Percentiles rank a stretch among this genome's conserved stretches.
These are phyloP conservation scores for Crocinoboletus sp. DNA, from an alignment of 1,284 basidiomycete genomes.

Conservation along the genomic window DNA sequence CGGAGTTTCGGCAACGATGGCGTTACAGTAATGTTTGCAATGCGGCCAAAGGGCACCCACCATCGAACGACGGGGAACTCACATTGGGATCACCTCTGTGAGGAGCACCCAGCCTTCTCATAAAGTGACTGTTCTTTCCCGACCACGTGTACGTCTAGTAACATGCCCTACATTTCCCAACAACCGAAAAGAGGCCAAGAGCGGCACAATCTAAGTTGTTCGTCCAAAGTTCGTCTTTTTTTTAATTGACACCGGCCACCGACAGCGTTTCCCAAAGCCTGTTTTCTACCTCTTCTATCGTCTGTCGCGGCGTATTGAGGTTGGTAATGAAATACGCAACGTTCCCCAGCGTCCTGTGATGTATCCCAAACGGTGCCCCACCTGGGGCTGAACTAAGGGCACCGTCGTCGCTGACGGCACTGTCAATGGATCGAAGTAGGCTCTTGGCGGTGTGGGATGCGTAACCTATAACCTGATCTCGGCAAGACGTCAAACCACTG, in stretches of 20 bases:
- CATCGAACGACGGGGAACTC: no score
- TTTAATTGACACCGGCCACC: not conserved
- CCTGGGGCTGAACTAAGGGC: slow-evolving; percentile 45
- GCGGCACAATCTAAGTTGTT: no score
- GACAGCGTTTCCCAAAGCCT: slow-evolving; percentile 48
- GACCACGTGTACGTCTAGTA: no score
- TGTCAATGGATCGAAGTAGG: slow-evolving; percentile 49
- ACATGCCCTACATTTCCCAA: no score
- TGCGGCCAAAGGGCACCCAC: no score
- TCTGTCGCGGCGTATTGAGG: slow-evolving; percentile 61
- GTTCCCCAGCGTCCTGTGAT: slow-evolving; percentile 89
- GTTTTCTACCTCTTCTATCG: slow-evolving; percentile 57
- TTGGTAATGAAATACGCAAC: slow-evolving; percentile 95
- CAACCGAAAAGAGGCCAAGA: no score
- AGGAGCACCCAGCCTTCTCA: no score
- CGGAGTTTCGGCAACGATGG: no score
- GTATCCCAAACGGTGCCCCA: slow-evolving; percentile 65
- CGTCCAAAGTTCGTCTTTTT: not conserved
- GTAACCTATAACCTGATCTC: slow-evolving; percentile 52
- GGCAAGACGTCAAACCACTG: slow-evolving; percentile 1
- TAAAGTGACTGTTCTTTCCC: no score
- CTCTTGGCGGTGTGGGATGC: slow-evolving; percentile 67
- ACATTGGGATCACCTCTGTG: no score
- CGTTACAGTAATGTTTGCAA: no score
- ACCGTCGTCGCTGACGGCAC: slow-evolving; percentile 16